Base-by-base conservation (phyloP, 139 green algal species). In the Coelastrella sp. region DNA sequence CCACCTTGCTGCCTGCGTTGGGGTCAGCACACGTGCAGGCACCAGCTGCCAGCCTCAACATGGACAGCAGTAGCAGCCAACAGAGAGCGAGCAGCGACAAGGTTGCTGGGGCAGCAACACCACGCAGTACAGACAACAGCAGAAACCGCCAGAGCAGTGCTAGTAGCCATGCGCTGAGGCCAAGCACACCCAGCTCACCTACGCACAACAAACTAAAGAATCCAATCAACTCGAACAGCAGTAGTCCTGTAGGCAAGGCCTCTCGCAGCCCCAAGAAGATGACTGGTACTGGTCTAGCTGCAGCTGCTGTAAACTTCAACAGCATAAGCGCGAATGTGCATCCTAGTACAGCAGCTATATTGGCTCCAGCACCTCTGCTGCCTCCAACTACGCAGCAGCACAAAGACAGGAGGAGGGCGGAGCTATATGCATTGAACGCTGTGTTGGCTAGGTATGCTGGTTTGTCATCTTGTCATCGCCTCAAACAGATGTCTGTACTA, bases 381-480 rank as follows among this genome's bases (percentile, higher is more conserved):
- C 47, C 79, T 56, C 79, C 79, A 14, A 17, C 56, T 6, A 85
- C 71, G 56, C 79, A 73, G 79, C 79, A 85, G 56, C 79, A 85
- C 19, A 73, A 64, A 32, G 79, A 85, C 57, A 32, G 79, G 57
- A n/a, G 79, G 56, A n/a, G 79, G 17, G 79, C 60, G 5, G 79
- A 85, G 79, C 22, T 85, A 64, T 85, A 85, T 71, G 79, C 79
- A 13, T 57, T 85, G 57, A 85, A 85, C n/a, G 79, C 79, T 10
- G 71, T 85, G 3, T 7, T 85, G 17, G 79, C 79, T 6, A 85
- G 79, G 79, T 85, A 57, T 57, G 79, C 17, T 2, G 10, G 5
- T 3, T 57, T 57, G 5, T 17, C 17, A 54, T 23, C 22, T 59
- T 81, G 32, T 5, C 6, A 17, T 0, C 10, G 17, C 23, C 11